Evolutionary conservation across 2,329 filamentous ascomycete genomes (phyloP), one percentile per base, ranked within the genome.

Genomic region (Davidsoniella virescens): DNA sequence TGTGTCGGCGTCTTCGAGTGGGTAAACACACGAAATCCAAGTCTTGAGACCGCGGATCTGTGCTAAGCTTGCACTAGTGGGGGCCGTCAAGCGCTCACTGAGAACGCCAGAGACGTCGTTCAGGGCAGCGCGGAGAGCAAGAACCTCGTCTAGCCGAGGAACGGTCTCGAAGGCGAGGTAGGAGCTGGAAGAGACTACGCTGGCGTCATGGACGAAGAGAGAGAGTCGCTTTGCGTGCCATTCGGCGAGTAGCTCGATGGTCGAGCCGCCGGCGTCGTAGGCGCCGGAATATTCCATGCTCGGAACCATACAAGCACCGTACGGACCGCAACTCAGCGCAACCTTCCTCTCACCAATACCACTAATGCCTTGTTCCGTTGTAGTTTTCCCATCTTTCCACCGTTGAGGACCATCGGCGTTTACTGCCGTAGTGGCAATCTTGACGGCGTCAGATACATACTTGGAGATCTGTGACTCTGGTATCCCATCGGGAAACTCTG

Each of bases 101-200:
- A 43, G 12, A 16, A 46, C 36, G 60, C 57, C 2, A 56, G 51
- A 5, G 61, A 54, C 14, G 58, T 55, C 18, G 61, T 56, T 57
- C 40, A 65, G 54, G 8, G 70, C 67, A 46, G 64, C 65, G 49
- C 75, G 69, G 50, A 80, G 70, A 36, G 76, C 78, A 4, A 64
- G 57, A 33, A 83, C 69, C 63, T 84, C 80, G 55, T 80, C 74
- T 1, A 73, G 57, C n/a, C 76, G 65, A 2, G 77, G 78, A 14
- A 84, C 59, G 1, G 80, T 84, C 66, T 84, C 80, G 50, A 83
- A 74, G 0, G 79, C 77, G 40, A 83, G 60, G 55, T 73, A 73
- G 52, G 67, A 61, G 20, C 80, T 59, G 3, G 70, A 62, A n/a
- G 59, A 57, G 20, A 59, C 55, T n/a, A 70, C 52, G 2, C 60